Percentiles rank a stretch among this genome's conserved stretches.
These are phyloP conservation scores for Scutellaria barbata DNA, from an alignment of 257 asterid species.

Conservation along the genomic window DNA sequence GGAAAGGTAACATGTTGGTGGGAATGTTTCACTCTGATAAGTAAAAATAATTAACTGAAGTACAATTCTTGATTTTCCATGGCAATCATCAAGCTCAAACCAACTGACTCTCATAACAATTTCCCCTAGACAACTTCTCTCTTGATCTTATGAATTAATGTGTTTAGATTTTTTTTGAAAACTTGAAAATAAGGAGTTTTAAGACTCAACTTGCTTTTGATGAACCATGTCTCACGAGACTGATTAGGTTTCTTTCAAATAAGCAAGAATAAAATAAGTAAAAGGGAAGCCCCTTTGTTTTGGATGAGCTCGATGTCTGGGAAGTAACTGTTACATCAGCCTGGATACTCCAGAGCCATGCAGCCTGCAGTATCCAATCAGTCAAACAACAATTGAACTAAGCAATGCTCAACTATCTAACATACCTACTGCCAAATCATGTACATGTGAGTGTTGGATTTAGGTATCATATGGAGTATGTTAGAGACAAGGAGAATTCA, in stretches of 20 bases:
- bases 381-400: neutral
- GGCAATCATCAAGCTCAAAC: conserved; percentile 13
- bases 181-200: neutral
- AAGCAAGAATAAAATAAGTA: conserved; percentile 2
- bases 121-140: neutral
- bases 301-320: conserved; percentile 10
- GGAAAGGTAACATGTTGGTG: neutral
- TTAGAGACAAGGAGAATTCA: no score
- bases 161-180: conserved; percentile 14
- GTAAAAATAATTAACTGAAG: neutral
- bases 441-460: conserved; percentile 15
- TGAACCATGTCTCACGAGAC: neutral
- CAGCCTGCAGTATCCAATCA: conserved; percentile 10
- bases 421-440: conserved; percentile 8
- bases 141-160: neutral
- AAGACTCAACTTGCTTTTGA: neutral
- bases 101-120: neutral
- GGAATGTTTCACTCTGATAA: neutral
- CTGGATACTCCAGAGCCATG: conserved; percentile 10
- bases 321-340: conserved; percentile 9
- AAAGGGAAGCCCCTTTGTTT: conserved; percentile 8
- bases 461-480: conserved; percentile 8
- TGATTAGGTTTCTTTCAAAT: conserved; percentile 25
- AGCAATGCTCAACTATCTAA: neutral
- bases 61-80: conserved; percentile 17